Base-by-base conservation (phyloP, 1,284 basidiomycete genomes). In the Marasmius sp. region DNA sequence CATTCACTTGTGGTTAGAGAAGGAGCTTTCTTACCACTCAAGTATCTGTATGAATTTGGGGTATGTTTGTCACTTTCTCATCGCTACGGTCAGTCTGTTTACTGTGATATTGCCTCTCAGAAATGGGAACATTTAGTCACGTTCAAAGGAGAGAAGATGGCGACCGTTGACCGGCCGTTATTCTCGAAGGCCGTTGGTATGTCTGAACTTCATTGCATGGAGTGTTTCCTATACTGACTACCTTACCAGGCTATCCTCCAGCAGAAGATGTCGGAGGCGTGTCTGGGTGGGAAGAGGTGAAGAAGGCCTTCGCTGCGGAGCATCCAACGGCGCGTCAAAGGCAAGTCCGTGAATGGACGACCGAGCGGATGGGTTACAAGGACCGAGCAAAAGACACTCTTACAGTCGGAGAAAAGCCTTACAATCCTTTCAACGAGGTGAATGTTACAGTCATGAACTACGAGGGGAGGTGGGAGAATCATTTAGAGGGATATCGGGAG, bases 31-130 rank as follows among this genome's bases (percentile, higher is more conserved):
- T 41, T 60, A 9, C 50, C 52, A 9, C 47, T 63, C 11, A 43
- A 16, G 22, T 67, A 67, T 57, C 53, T 65, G 14, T 65, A 67
- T 49, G 66, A 67, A 50, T 67, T 67, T 52, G 66, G 64, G 22
- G 66, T 67, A 65, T 33, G 66, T 52, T 47, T 27, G 41, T 7
- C 36, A 14, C 16, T 18, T 33, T 47, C 22, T 9, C n/a, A n/a
- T 33, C 34, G 12, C 47, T 12, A 12, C 18, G 2, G 16, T 20
- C 16, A 54, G 22, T 36, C 59, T 22, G 37, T 34, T 22, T 36
- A 45, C 37, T 16, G 60, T 11, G 12, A 45, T 38, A 6, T 7
- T 56, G 22, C 33, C 37, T 38, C 67, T 64, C 64, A 67, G 54
- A 57, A 66, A 20, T 67, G 66, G 66, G 66, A 67, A 33, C 66